Percentiles rank a stretch among this genome's conserved stretches.
Evolutionary conservation across 768 basidiomycete species (phyloP).

Genomic region (Trametes villosa): DNA sequence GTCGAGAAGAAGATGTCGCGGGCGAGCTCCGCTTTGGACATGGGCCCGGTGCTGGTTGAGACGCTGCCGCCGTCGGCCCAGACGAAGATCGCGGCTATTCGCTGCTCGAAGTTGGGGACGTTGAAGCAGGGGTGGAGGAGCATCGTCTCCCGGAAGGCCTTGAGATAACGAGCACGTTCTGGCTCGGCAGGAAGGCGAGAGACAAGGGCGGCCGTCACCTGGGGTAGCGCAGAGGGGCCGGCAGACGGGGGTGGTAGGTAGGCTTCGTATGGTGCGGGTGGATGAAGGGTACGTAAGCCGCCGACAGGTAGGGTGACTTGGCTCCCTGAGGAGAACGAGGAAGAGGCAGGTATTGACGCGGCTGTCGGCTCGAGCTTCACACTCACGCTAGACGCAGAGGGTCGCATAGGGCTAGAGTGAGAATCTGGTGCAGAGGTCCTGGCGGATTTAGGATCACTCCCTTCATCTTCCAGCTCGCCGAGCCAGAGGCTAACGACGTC

Average conservation of each 20-base stretch:
- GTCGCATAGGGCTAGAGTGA: constrained; percentile 12
- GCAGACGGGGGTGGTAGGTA: constrained; percentile 22
- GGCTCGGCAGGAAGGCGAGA: constrained; percentile 45
- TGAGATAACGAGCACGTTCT: constrained; percentile 43
- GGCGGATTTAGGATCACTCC: constrained; percentile 28
- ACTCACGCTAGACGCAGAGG: constrained; percentile 12
- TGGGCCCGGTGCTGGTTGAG: constrained; percentile 7
- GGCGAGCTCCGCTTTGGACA: constrained; percentile 29
- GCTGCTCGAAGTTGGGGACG: constrained; percentile 49
- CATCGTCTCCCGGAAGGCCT: constrained; percentile 46
- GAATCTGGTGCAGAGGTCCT: constrained; percentile 27
- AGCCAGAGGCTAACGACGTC: constrained; percentile 68
- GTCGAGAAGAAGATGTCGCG: constrained; percentile 29
- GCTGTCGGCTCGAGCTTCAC: constrained; percentile 44
- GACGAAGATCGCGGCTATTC: constrained; percentile 48
- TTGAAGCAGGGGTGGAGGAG: constrained; percentile 56
- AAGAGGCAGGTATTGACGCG: constrained; percentile 29
- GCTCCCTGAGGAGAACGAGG: constrained; percentile 5
- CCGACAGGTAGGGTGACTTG: constrained; percentile 1
- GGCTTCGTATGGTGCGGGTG: constrained; percentile 20
- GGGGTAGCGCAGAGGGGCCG: constrained; percentile 23
- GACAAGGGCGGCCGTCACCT: constrained; percentile 45
- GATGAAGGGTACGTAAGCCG: constrained; percentile 11
- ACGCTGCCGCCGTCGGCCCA: constrained; percentile 39
- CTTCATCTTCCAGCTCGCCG: constrained; percentile 49